These are phyloP conservation scores for Lathyrus oleraceus DNA, from an alignment of 306 rosid genomes.

Conservation along the genomic window DNA sequence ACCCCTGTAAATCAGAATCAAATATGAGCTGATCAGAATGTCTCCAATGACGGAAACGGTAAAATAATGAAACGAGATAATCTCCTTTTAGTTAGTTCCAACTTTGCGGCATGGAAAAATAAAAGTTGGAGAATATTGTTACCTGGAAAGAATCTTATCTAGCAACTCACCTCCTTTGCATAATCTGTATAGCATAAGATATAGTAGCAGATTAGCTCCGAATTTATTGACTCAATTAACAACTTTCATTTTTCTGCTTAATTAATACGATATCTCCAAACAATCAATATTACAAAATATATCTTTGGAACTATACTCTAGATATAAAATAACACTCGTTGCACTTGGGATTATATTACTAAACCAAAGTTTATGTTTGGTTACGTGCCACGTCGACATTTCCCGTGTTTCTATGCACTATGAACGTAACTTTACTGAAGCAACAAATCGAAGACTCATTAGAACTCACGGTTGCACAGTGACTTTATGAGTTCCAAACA, in stretches of 20 bases:
- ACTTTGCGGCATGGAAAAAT: conserved; percentile 18
- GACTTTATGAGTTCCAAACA: neutral
- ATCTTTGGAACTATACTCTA: neutral
- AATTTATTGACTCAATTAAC: conserved; percentile 9
- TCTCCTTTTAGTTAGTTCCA: conserved; percentile 7
- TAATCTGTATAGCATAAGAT: conserved; percentile 54
- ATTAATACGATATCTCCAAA: conserved; percentile 26
- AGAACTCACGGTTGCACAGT: neutral
- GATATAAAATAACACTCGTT: neutral
- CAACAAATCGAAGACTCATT: neutral
- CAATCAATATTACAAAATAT: neutral
- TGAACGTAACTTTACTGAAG: neutral
- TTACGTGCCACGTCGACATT: neutral
- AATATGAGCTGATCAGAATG: conserved; percentile 9
- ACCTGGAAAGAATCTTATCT: conserved; percentile 92
- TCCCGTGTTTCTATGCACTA: neutral
- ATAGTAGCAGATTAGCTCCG: conserved; percentile 29
- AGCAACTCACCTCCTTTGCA: conserved; percentile 90
- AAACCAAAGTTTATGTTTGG: neutral
- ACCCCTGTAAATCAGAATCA: conserved; percentile 54
- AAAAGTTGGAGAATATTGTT: conserved; percentile 21
- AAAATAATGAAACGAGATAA: conserved; percentile 27
- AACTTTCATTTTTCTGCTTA: conserved; percentile 11
- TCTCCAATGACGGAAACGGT: conserved; percentile 8
- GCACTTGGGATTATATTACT: neutral